Evolutionary conservation across 176 grass and related monocot genomes (phyloP).

Genomic region (Zizania latifolia): DNA sequence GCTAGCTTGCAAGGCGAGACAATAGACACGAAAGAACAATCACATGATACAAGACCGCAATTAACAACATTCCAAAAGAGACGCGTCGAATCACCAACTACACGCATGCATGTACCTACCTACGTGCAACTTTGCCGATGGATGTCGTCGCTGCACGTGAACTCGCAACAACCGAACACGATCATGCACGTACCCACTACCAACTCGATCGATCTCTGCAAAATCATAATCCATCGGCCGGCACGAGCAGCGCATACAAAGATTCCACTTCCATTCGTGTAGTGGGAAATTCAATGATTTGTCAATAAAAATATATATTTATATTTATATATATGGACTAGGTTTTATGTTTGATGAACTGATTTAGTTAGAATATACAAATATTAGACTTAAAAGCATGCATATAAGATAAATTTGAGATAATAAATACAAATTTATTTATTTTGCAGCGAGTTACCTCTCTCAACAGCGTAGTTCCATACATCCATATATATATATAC

Average conservation of each 20-base stretch:
- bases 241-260: neutral
- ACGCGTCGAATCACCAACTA: neutral
- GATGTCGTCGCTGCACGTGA: slow-evolving; percentile 16
- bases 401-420: no score
- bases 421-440: no score
- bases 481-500: no score
- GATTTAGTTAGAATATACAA: no score
- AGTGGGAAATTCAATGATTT: no score
- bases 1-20: no score
- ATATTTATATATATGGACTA: no score
- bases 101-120: neutral
- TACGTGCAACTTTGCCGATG: neutral
- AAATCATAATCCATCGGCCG: neutral
- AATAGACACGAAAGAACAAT: neutral
- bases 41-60: neutral
- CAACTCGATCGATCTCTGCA: neutral
- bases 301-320: no score
- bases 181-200: neutral
- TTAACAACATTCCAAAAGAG: neutral
- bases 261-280: neutral
- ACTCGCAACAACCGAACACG: neutral
- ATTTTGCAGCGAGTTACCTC: no score
- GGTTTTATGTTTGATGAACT: no score
- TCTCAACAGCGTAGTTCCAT: no score
- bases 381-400: no score